Evolutionary conservation across 1,284 basidiomycete genomes (phyloP).

Genomic region (Pascua guehoae): DNA sequence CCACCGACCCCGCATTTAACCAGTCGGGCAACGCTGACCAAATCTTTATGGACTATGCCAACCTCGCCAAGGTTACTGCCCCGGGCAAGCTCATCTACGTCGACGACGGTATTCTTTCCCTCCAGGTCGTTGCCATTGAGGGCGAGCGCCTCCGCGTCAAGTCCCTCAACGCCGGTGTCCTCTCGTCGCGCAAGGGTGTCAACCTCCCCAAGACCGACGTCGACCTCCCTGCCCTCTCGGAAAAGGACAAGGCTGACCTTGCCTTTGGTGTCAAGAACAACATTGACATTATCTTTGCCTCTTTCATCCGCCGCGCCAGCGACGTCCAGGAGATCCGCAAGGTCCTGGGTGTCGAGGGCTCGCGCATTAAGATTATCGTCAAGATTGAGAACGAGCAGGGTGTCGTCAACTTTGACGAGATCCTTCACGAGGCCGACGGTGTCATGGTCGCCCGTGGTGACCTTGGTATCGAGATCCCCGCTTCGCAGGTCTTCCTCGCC

Average conservation of each 20-base stretch:
- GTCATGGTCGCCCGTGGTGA: constrained; percentile 99
- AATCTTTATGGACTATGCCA: constrained; percentile 87
- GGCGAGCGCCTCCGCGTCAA: constrained; percentile 77
- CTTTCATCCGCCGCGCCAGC: constrained; percentile 88
- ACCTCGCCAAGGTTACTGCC: constrained; percentile 90
- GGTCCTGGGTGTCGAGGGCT: constrained; percentile 85
- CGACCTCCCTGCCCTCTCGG: constrained; percentile 94
- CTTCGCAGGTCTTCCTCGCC: constrained; percentile 93
- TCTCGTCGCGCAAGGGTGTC: constrained; percentile 98
- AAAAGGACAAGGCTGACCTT: constrained; percentile 96
- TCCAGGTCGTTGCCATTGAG: constrained; percentile 84
- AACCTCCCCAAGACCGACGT: constrained; percentile 98
- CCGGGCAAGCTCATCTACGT: constrained; percentile 96
- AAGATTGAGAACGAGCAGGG: constrained; percentile 99
- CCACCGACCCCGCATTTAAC: constrained; percentile 77
- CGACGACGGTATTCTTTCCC: constrained; percentile 93
- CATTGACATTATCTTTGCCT: constrained; percentile 98
- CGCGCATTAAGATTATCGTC: constrained; percentile 93
- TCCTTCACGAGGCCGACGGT: constrained; percentile 85
- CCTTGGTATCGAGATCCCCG: constrained; percentile 96
- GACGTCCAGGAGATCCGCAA: constrained; percentile 88
- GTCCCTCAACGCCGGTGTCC: constrained; percentile 84
- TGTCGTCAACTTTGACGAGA: constrained; percentile 96
- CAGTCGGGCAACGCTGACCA: constrained; percentile 76
- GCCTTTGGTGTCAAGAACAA: constrained; percentile 94